Evolutionary conservation across 768 basidiomycete species (phyloP).

Genomic region (Mycena venus): DNA sequence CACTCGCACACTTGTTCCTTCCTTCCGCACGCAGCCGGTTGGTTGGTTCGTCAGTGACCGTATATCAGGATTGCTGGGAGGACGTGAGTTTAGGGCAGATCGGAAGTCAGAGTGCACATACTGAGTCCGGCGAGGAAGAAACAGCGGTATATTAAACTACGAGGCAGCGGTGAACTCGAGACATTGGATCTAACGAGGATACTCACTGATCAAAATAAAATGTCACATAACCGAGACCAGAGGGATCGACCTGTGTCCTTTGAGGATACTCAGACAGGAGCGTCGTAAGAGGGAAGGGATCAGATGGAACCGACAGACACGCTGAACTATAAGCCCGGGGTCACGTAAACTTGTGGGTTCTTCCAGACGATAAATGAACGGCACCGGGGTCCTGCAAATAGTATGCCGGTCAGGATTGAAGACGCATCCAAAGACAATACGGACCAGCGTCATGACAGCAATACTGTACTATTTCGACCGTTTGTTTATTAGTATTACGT

Average conservation of each 20-base stretch:
- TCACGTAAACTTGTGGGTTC: neutral
- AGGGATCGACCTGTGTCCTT: neutral
- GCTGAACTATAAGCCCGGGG: neutral
- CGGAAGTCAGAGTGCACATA: neutral
- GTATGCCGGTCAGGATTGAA: too few species aligned
- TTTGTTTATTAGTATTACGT: too few species aligned
- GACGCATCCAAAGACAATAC: neutral
- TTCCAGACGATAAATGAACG: neutral
- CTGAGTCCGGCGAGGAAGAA: slow-evolving; percentile 15
- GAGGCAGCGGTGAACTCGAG: neutral
- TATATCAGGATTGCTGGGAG: slow-evolving; percentile 8
- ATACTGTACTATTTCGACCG: too few species aligned
- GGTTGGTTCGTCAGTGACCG: too few species aligned
- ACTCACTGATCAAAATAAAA: slow-evolving; percentile 9
- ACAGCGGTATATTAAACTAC: slow-evolving; percentile 11
- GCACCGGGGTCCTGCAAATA: too few species aligned
- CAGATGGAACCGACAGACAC: neutral
- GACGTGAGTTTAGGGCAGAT: neutral
- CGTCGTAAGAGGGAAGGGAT: neutral
- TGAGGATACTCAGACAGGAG: slow-evolving; percentile 1
- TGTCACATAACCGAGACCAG: slow-evolving; percentile 5
- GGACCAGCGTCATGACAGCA: neutral
- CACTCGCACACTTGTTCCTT: too few species aligned
- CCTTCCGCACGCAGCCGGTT: too few species aligned
- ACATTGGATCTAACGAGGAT: neutral